Conservation (phyloP, 2,329 filamentous ascomycete species). For the Microsporum audouinii region DNA sequence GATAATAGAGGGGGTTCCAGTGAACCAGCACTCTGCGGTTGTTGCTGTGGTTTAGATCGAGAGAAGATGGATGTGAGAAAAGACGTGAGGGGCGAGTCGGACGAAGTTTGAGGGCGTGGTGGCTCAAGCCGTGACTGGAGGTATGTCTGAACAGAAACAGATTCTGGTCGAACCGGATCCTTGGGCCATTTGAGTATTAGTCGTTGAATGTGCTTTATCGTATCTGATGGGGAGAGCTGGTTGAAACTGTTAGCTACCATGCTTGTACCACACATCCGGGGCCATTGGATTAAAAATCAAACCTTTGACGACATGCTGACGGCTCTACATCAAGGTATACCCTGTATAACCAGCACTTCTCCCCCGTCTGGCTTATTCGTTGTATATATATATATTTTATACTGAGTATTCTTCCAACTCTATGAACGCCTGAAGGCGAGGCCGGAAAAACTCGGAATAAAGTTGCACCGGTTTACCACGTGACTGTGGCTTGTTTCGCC, state of each 20-base stretch:
- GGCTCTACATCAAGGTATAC: neutral
- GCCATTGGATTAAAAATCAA: neutral
- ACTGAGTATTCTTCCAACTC: no score
- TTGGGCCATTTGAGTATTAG: constrained; percentile 36
- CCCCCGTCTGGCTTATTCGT: neutral
- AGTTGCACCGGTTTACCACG: neutral
- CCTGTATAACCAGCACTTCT: neutral
- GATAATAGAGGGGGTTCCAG: constrained; percentile 11
- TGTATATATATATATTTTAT: neutral
- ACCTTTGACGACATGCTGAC: neutral
- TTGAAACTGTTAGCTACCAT: constrained; percentile 6
- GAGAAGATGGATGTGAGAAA: constrained; percentile 11
- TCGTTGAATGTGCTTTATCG: constrained; percentile 29
- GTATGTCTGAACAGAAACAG: constrained; percentile 36
- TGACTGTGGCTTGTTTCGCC: neutral
- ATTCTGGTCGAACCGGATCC: constrained; percentile 34
- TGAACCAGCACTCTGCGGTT: constrained; percentile 6
- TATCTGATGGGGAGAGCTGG: constrained; percentile 21
- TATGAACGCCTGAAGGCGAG: neutral
- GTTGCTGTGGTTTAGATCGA: constrained; percentile 5
- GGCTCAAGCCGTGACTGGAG: constrained; percentile 26
- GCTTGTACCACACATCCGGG: neutral
- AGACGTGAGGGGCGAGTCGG: constrained; percentile 4
- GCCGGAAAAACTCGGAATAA: neutral
- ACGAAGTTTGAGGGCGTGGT: constrained; percentile 6